A percentile compares a stretch with the other conserved stretches of the same genome.
These are phyloP conservation scores for Linnemannia zychae DNA, from an alignment of 192 early-diverging fungal species.

Conservation along the genomic window DNA sequence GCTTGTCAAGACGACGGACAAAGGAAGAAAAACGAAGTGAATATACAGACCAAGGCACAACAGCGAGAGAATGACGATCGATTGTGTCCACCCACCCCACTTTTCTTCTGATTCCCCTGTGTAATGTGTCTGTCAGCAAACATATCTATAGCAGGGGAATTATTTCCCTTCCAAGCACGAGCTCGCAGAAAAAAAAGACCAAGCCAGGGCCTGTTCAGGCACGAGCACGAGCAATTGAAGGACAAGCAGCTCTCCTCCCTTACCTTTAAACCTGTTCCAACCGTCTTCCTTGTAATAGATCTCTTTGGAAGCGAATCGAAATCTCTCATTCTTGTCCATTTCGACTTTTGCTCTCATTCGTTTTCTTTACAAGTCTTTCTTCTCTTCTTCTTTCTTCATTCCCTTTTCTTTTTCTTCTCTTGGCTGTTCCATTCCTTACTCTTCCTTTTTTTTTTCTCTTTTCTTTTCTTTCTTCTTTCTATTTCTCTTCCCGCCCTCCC, in stretches of 20 bases:
- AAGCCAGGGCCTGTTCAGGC: neutral
- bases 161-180: neutral
- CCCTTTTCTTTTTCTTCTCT: neutral
- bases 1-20: neutral
- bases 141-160: neutral
- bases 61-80: neutral
- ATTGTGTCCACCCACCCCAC: neutral
- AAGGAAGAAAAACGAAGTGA: neutral
- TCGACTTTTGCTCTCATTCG: neutral
- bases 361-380: neutral
- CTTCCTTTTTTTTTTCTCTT: neutral
- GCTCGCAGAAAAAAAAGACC: neutral
- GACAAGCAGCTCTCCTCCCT: neutral
- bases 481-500: neutral
- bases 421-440: neutral
- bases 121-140: neutral
- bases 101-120: neutral
- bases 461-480: neutral
- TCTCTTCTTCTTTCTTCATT: constrained; percentile 3
- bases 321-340: neutral
- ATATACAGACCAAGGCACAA: neutral
- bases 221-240: neutral
- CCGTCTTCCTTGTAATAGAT: neutral
- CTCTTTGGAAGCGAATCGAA: neutral
- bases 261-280: neutral